Conservation (phyloP, 177 flowering plant genomes). For the Tripterygium wilfordii region DNA sequence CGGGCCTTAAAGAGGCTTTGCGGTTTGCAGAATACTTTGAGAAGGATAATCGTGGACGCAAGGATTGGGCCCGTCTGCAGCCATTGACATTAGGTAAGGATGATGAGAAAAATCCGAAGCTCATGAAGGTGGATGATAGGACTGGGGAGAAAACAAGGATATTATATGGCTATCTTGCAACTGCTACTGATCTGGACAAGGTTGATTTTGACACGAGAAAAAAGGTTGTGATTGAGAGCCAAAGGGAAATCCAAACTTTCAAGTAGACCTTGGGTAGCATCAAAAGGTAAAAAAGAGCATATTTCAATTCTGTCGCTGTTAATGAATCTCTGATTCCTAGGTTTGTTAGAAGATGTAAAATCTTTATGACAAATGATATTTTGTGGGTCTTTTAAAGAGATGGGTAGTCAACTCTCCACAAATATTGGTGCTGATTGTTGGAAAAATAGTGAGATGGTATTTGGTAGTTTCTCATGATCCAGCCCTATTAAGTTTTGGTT, state of each 20-base stretch:
- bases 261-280: slow-evolving; percentile 10
- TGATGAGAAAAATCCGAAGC: slow-evolving; percentile 71
- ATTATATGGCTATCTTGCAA: slow-evolving; percentile 76
- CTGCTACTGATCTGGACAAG: slow-evolving; percentile 70
- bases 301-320: neutral
- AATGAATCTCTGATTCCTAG: neutral
- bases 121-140: slow-evolving; percentile 62
- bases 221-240: slow-evolving; percentile 64
- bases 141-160: slow-evolving; percentile 68
- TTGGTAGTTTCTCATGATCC: too few species aligned
- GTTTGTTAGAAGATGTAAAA: too few species aligned
- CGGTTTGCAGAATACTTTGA: slow-evolving; percentile 66
- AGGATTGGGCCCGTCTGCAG: slow-evolving; percentile 59
- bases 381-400: too few species aligned
- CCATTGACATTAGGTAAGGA: slow-evolving; percentile 43
- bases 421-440: too few species aligned
- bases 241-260: slow-evolving; percentile 33
- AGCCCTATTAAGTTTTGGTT: too few species aligned
- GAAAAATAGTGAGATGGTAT: too few species aligned
- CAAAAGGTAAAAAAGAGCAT: neutral
- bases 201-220: slow-evolving; percentile 79
- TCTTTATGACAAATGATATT: too few species aligned
- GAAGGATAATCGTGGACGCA: slow-evolving; percentile 76
- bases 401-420: too few species aligned
- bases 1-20: slow-evolving; percentile 71